Base-by-base conservation (phyloP, 768 basidiomycete genomes). In the Psilocybe tampanensis region DNA sequence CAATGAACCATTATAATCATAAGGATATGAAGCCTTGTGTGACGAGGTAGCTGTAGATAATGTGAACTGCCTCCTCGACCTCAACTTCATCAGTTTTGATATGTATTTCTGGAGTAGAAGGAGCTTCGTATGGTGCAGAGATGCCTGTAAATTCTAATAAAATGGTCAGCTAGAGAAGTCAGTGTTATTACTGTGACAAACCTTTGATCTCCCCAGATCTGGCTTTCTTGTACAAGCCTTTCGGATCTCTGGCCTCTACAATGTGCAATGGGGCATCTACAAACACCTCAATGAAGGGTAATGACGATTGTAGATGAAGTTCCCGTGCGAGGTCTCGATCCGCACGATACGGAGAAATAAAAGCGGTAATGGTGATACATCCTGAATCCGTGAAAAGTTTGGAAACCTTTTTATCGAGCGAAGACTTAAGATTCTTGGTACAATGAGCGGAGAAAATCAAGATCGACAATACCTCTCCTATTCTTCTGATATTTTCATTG, bases 161-260 rank as follows among this genome's bases (percentile, higher is more conserved):
- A 7, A 29, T 29, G 42, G 17, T n/a, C 29, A 50, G 11, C 0
- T 29, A 42, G 19, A 8, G 18, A 51, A 23, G 34, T 17, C 12
- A 32, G n/a, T 12, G 11, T n/a, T 50, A n/a, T 24, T 9, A 23
- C 7, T 26, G 19, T 18, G 2, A 23, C 76, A 51, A 55, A 94
- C 96, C 94, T 84, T 93, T 94, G 67, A 99, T 98, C 74, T 95
- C 91, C 12, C 97, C 97, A 0, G 90, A 87, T 59, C 97, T 80
- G 7, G 97, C 97, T 72, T 94, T 97, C 77, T 92, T 95, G 78
- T 99, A 99, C 58, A 99, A 75, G 1, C 97, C 96, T 73, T 99
- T 99, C 1, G 97, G 97, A 70, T 99, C 97, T 54, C 97, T 86
- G 68, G 84, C 77, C 74, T 99, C 97, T 21, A 92, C 94, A 8